A percentile compares a stretch with the other conserved stretches of the same genome.
Conservation (phyloP, 2,329 filamentous ascomycete species). For the Pestalotiopsis sp. region DNA sequence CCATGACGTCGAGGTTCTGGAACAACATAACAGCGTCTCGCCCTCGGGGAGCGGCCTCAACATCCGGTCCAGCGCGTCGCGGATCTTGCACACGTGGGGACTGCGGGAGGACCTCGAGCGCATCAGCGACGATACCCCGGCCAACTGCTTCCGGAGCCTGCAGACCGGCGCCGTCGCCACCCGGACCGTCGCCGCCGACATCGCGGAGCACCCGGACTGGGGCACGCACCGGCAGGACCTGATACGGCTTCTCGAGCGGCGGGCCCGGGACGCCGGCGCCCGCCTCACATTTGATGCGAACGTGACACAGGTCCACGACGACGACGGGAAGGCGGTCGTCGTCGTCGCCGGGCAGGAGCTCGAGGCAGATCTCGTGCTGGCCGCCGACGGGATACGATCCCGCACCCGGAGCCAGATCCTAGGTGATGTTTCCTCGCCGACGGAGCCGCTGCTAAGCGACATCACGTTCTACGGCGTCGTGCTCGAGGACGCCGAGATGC, state of each 20-base stretch:
- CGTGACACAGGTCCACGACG: constrained; percentile 4
- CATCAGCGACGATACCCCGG: constrained; percentile 12
- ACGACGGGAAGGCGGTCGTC: neutral
- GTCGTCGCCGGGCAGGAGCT: neutral
- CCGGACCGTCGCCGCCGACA: constrained; percentile 6
- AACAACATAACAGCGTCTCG: constrained; percentile 1
- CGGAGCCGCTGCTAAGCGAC: constrained; percentile 11
- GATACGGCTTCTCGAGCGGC: constrained; percentile 1
- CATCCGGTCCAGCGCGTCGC: constrained; percentile 9
- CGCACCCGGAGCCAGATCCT: constrained; percentile 7
- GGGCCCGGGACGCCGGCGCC: neutral
- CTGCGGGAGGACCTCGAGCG: constrained; percentile 11
- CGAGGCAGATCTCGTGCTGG: constrained; percentile 13
- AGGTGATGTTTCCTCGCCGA: neutral
- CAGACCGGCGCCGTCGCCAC: constrained; percentile 13
- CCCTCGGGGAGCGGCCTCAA: constrained; percentile 7
- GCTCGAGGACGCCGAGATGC: neutral
- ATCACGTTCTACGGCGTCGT: constrained; percentile 13
- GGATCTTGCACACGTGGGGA: constrained; percentile 12
- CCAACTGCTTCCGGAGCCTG: constrained; percentile 11
- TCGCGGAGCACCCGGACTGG: constrained; percentile 11
- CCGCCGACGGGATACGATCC: constrained; percentile 14
- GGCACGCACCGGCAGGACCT: neutral
- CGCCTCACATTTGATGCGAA: neutral
- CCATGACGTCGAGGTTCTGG: constrained; percentile 13